Evolutionary conservation across 2,329 filamentous ascomycete species (phyloP), one percentile per base, ranked within the genome.

Genomic region (Exophiala viscosa): DNA sequence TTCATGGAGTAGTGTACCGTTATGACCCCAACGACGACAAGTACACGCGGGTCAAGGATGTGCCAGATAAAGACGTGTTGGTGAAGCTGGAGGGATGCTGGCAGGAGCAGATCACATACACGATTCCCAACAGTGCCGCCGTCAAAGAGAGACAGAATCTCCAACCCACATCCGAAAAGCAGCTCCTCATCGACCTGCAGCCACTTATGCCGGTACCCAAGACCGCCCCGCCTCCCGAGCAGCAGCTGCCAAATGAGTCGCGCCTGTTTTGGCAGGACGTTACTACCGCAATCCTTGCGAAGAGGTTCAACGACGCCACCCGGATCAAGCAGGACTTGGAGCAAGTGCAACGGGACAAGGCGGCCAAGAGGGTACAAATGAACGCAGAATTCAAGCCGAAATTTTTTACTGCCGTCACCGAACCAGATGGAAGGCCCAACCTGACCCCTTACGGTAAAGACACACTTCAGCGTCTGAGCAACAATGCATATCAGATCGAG

Each of bases 291-390:
- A 97, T 99, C 65, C 70, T 82, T 17, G 75, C 83, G 56, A 95
- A 91, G 71, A 89, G 95, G 67, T 99, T 84, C 70, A 81, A 80
- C 38, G 84, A 87, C 59, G 93, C 93, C 6, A 99, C 93, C 17
- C 83, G 81, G 15, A 75, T 93, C 57, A 99, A 99, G 75, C 83
- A 90, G 55, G 90, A 95, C 64, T 82, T 99, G 9, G 93, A 99
- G 70, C 93, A 99, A 69, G 78, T 79, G 39, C 93, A 99, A 73
- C 80, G 93, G 31, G 82, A 88, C 64, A 92, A 89, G 72, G 91
- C 89, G 1, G 84, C 89, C 18, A 84, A 92, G 66, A 80, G 93
- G 39, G 87, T 92, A 66, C 78, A 79, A 40, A 79, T 79, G 11
- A 81, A 84, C 10, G 79, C 81, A 53, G 80, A 82, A 32, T 99